Percentiles rank a stretch among this genome's conserved stretches.
Conservation (phyloP, 371 early-diverging fungal genomes). For the Lichtheimia hyalospora region DNA sequence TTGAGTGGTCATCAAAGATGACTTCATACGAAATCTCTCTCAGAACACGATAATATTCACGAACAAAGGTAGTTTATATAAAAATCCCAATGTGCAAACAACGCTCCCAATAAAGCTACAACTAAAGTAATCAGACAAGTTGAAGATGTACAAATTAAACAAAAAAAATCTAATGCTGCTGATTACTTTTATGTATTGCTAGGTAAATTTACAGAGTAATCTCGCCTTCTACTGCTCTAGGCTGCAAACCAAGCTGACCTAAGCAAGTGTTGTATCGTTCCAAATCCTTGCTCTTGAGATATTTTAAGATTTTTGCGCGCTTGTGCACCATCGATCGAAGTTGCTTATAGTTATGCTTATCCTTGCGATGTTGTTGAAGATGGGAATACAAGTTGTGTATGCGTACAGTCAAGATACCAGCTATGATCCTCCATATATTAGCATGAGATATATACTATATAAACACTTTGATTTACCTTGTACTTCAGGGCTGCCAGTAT, state of each 20-base stretch:
- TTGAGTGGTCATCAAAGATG: too few species aligned
- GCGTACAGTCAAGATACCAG: constrained; percentile 87
- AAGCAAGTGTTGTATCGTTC: constrained; percentile 73
- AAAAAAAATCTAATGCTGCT: too few species aligned
- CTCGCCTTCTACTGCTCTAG: constrained; percentile 70
- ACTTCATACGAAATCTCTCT: too few species aligned
- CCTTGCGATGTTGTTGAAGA: constrained; percentile 77
- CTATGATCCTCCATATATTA: constrained; percentile 38
- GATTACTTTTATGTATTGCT: too few species aligned
- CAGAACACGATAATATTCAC: too few species aligned
- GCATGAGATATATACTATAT: not conserved
- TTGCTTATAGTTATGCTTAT: constrained; percentile 82
- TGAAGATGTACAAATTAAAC: too few species aligned
- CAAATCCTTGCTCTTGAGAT: constrained; percentile 77
- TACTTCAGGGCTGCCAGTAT: constrained; percentile 93
- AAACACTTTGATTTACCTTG: constrained; percentile 63
- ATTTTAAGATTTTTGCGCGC: constrained; percentile 85
- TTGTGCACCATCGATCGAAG: constrained; percentile 79
- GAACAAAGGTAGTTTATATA: too few species aligned
- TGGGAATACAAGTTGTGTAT: constrained; percentile 87
- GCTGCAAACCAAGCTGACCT: constrained; percentile 70
- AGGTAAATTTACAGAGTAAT: constrained; percentile 50
- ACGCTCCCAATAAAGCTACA: too few species aligned
- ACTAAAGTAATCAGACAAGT: too few species aligned
- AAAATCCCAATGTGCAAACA: too few species aligned